Conservation (phyloP, 2,329 filamentous ascomycete genomes). For the Fusarium nematophilum region DNA sequence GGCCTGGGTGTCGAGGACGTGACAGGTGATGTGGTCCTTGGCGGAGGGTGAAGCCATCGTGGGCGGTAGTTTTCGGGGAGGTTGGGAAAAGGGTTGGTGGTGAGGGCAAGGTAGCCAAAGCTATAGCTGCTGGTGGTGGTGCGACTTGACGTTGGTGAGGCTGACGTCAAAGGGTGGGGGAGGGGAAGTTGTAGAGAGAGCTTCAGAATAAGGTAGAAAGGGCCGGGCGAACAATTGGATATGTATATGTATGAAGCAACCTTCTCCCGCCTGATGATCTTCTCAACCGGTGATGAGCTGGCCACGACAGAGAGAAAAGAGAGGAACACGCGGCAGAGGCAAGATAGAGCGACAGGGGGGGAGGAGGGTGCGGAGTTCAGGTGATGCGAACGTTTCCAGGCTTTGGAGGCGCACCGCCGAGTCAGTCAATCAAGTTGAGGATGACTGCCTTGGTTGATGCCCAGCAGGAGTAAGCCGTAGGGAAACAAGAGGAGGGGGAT, state of each 20-base stretch:
- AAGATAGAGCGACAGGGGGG: too few relatives aligned
- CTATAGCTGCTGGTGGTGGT: slow-evolving; percentile 9
- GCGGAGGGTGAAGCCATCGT: slow-evolving; percentile 35
- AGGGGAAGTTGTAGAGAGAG: slow-evolving; percentile 2
- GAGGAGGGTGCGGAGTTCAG: too few relatives aligned
- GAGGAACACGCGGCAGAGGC: too few relatives aligned
- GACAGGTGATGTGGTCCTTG: slow-evolving; percentile 82
- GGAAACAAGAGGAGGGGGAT: too few relatives aligned
- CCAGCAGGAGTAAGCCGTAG: too few relatives aligned
- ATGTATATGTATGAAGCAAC: too few relatives aligned
- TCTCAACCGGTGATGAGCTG: too few relatives aligned
- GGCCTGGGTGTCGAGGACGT: slow-evolving; percentile 84
- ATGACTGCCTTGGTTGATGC: not conserved
- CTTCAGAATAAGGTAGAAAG: too few relatives aligned
- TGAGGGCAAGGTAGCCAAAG: not conserved
- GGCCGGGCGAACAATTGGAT: too few relatives aligned
- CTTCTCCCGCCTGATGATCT: too few relatives aligned
- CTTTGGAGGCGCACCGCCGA: not conserved
- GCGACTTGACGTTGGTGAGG: slow-evolving; percentile 14
- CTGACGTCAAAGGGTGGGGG: slow-evolving; percentile 34
- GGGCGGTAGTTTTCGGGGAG: slow-evolving; percentile 8
- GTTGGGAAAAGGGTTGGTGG: not conserved
- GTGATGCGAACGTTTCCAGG: too few relatives aligned
- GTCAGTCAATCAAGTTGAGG: not conserved
- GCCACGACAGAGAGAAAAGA: too few relatives aligned